A percentile compares a stretch with the other conserved stretches of the same genome.
Conservation (phyloP, 371 early-diverging fungal species). For the Mortierella sp. region DNA sequence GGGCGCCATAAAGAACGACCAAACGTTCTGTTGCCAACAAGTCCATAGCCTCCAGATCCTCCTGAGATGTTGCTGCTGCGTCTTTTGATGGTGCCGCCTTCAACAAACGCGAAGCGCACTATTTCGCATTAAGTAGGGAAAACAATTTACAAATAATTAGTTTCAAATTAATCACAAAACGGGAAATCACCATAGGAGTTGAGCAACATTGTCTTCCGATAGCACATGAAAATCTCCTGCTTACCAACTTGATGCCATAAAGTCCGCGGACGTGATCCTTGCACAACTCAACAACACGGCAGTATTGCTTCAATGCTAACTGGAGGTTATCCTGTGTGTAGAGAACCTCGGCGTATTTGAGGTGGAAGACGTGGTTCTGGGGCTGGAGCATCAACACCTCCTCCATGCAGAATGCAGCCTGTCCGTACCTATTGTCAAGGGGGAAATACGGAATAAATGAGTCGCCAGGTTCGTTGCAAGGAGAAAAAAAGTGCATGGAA, state of each 20-base stretch:
- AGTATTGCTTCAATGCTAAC: conserved; percentile 81
- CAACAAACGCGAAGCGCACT: conserved; percentile 48
- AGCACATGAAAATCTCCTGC: conserved; percentile 8
- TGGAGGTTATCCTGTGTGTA: conserved; percentile 74
- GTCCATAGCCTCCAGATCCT: conserved; percentile 64
- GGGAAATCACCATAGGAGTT: neutral
- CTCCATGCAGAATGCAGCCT: conserved; percentile 92
- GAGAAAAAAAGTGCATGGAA: neutral
- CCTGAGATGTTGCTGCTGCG: conserved; percentile 53
- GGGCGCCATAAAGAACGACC: conserved; percentile 59
- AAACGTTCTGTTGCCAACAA: conserved; percentile 81
- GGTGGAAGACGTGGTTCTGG: conserved; percentile 84
- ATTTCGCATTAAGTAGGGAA: conserved; percentile 48
- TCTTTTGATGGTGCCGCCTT: conserved; percentile 46
- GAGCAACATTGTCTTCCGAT: neutral
- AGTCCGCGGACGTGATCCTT: conserved; percentile 81
- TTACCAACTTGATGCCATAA: conserved; percentile 82
- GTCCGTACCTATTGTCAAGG: conserved; percentile 65
- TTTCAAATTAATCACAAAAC: neutral
- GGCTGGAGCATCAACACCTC: conserved; percentile 90
- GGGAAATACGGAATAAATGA: neutral
- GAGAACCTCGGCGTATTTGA: conserved; percentile 91
- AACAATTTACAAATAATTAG: neutral
- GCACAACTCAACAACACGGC: conserved; percentile 82
- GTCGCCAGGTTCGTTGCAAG: neutral